Evolutionary conservation across 2,329 filamentous ascomycete genomes (phyloP).

Genomic region (Podosphaera leucotricha): DNA sequence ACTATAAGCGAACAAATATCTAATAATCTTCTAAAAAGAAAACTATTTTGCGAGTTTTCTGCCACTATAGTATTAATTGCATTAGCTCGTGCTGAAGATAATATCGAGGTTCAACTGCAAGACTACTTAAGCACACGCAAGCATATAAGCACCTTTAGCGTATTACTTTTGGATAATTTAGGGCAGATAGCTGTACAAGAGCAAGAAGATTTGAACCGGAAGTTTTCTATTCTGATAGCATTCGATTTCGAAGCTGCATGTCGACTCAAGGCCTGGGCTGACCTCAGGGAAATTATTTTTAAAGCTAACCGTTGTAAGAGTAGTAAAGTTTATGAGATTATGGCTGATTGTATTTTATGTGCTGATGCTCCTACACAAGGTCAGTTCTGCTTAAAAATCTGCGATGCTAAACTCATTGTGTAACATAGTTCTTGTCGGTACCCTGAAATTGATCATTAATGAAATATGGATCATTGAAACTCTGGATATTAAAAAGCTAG

Average conservation of each 20-base stretch:
- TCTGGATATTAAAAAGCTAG: conserved; percentile 34
- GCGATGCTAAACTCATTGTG: conserved; percentile 15
- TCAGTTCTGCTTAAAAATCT: conserved; percentile 13
- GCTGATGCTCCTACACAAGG: conserved; percentile 27
- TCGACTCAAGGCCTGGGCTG: conserved; percentile 41
- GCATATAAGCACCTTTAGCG: conserved; percentile 36
- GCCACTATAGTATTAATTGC: conserved; percentile 27
- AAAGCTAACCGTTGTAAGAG: conserved; percentile 23
- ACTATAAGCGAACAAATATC: conserved; percentile 20
- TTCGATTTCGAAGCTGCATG: conserved; percentile 62
- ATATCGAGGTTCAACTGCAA: conserved; percentile 27
- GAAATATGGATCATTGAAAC: conserved; percentile 32
- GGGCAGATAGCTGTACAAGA: conserved; percentile 21
- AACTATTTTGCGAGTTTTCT: conserved; percentile 50
- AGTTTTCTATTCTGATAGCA: conserved; percentile 42
- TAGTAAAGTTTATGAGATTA: conserved; percentile 29
- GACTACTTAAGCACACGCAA: conserved; percentile 36
- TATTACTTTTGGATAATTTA: conserved; percentile 19
- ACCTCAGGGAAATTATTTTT: conserved; percentile 34
- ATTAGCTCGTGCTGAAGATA: conserved; percentile 27
- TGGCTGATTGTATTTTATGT: conserved; percentile 41
- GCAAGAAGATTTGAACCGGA: conserved; percentile 30
- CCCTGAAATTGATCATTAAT: conserved; percentile 45
- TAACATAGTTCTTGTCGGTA: conserved; percentile 16
- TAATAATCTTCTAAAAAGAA: conserved; percentile 31